A percentile compares a stretch with the other conserved stretches of the same genome.
Conservation (phyloP, 2,329 filamentous ascomycete species). For the Arthrobotrys conoides region DNA sequence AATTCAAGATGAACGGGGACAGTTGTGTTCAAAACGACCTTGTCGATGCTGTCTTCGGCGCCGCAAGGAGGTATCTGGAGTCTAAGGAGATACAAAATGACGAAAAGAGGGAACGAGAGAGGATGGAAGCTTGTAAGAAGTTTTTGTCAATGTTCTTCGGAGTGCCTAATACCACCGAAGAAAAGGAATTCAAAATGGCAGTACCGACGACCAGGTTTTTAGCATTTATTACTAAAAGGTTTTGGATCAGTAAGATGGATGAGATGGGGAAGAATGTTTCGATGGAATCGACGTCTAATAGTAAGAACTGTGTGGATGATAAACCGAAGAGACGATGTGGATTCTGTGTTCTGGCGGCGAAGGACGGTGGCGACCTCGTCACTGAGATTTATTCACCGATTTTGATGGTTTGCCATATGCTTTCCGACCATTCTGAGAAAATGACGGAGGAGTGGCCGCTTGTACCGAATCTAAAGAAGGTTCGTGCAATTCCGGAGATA, state of each 20-base stretch:
- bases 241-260: conserved; percentile 28
- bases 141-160: conserved; percentile 49
- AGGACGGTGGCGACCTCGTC: background rate
- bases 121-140: conserved; percentile 30
- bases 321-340: conserved; percentile 35
- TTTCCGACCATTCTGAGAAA: conserved; percentile 24
- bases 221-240: conserved; percentile 24
- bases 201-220: conserved; percentile 44
- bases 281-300: background rate
- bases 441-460: conserved; percentile 37
- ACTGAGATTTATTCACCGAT: conserved; percentile 37
- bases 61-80: conserved; percentile 28
- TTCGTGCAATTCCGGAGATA: background rate
- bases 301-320: conserved; percentile 25
- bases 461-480: background rate
- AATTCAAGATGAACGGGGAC: background rate
- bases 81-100: conserved; percentile 27
- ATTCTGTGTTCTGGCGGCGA: conserved; percentile 11
- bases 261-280: conserved; percentile 20
- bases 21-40: conserved; percentile 22
- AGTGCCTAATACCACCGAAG: conserved; percentile 4
- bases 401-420: conserved; percentile 47
- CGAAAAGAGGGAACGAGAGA: conserved; percentile 3
- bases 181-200: background rate
- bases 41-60: conserved; percentile 25